Evolutionary conservation across 1,139 yeast genomes (phyloP).

Genomic region (Saccharomyces hybrid): DNA sequence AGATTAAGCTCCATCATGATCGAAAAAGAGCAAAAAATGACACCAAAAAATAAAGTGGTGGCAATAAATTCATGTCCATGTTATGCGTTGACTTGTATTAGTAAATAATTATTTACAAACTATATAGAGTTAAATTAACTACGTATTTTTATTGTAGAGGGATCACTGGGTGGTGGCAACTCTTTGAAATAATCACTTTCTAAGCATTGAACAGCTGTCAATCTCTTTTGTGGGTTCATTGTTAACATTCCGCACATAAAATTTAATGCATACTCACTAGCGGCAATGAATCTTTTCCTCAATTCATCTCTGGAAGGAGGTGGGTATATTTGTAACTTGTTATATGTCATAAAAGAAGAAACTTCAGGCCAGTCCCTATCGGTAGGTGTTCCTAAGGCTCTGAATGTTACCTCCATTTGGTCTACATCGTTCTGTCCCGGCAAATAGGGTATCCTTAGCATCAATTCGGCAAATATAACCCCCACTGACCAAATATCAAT

Average conservation of each 20-base stretch:
- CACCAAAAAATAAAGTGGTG: neutral
- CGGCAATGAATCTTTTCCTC: constrained; percentile 81
- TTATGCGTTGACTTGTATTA: neutral
- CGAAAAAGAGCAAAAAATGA: neutral
- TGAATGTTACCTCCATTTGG: constrained; percentile 83
- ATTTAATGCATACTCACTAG: constrained; percentile 79
- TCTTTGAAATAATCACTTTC: constrained; percentile 65
- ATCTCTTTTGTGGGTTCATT: constrained; percentile 71
- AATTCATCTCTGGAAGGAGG: constrained; percentile 78
- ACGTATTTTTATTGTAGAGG: constrained; percentile 33
- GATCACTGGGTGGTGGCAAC: constrained; percentile 68
- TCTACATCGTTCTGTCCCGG: constrained; percentile 90
- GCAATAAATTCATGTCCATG: neutral
- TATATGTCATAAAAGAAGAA: constrained; percentile 66
- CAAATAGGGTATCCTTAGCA: constrained; percentile 89
- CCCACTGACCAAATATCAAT: constrained; percentile 95
- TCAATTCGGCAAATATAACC: constrained; percentile 89
- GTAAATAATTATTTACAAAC: neutral
- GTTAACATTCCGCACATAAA: constrained; percentile 65
- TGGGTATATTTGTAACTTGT: constrained; percentile 66
- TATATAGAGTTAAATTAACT: constrained; percentile 5
- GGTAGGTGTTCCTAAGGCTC: constrained; percentile 94
- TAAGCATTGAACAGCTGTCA: constrained; percentile 60
- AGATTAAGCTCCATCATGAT: neutral
- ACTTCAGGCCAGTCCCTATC: constrained; percentile 92